Percentiles rank a stretch among this genome's conserved stretches.
phyloP scores from a whole-genome alignment of 2,329 filamentous ascomycete genomes.

The Pseudocercospora eumusae region DNA sequence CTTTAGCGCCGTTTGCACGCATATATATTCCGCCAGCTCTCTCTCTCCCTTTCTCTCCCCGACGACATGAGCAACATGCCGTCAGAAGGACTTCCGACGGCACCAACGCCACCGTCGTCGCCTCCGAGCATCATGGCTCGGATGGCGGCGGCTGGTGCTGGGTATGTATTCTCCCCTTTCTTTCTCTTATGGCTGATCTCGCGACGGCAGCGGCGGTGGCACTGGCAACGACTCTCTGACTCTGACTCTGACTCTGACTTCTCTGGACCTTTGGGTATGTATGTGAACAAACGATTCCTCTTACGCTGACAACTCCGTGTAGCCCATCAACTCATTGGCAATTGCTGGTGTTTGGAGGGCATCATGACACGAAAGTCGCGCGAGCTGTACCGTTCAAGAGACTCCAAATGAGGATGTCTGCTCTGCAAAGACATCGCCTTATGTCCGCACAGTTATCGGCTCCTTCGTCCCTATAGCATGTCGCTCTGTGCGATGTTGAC shows the following conservation, averaged over 20 bases:
- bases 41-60: neutral
- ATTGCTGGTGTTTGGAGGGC: conserved; percentile 3
- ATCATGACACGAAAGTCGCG: neutral
- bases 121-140: neutral
- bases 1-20: neutral
- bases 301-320: neutral
- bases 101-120: neutral
- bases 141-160: conserved; percentile 4
- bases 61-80: neutral
- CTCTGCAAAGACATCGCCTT: neutral
- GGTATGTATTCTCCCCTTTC: conserved; percentile 6
- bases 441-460: neutral
- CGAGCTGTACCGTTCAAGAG: neutral
- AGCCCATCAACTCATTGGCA: conserved; percentile 6
- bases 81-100: neutral
- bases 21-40: neutral
- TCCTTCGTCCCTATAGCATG: neutral
- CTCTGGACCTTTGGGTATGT: neutral
- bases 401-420: no score
- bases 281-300: conserved; percentile 1
- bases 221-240: neutral
- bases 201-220: conserved; percentile 3
- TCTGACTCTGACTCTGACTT: neutral
- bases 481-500: neutral
- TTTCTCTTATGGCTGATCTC: neutral